Base-by-base conservation (phyloP, 371 early-diverging fungal species). In the Coemansia sp. region DNA sequence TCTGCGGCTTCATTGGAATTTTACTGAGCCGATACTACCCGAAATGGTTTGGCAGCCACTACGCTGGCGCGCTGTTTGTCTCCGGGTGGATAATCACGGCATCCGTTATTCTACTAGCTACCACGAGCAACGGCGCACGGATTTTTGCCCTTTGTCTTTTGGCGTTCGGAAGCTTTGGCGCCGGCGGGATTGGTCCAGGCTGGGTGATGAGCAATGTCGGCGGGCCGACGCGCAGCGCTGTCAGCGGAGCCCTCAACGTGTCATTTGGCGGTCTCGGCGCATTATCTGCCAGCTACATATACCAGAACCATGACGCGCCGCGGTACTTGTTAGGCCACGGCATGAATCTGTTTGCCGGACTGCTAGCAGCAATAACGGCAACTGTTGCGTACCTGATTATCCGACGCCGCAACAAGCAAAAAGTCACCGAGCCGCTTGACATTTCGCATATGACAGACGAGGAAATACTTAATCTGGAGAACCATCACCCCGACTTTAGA, bases 221-320 rank as follows among this genome's bases (percentile, higher is more conserved):
- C 20, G 78, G 79, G 3, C 70, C 74, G 7, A 72, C 70, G 1
- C 70, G 77, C n/a, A 57, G 59, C 26, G 72, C 71, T 0, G 30
- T 74, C 32, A 56, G 62, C 16, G 60, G 67, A 6, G 79, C 78
- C 0, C 53, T 78, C 36, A 62, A 63, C 41, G 65, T 79, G 5
- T 54, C 83, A 2, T 80, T 86, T 55, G 89, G 89, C 55, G 87
- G 86, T 45, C 76, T 87, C 26, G 86, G 88, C 43, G 88, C 87
- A 31, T 80, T 84, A 16, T 79, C 86, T 60, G 84, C 84, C 11
- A 85, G 87, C 14, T 87, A 86, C 51, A 76, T 85, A 8, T 90
- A 89, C 63, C 79, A 85, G 34, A 78, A 77, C 7, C 59, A 78
- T 16, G 89, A 89, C 63, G 85, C 81, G 6, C 87, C 87, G 3